phyloP scores from a whole-genome alignment of 1,284 basidiomycete species.

The Trametes polyzona region DNA sequence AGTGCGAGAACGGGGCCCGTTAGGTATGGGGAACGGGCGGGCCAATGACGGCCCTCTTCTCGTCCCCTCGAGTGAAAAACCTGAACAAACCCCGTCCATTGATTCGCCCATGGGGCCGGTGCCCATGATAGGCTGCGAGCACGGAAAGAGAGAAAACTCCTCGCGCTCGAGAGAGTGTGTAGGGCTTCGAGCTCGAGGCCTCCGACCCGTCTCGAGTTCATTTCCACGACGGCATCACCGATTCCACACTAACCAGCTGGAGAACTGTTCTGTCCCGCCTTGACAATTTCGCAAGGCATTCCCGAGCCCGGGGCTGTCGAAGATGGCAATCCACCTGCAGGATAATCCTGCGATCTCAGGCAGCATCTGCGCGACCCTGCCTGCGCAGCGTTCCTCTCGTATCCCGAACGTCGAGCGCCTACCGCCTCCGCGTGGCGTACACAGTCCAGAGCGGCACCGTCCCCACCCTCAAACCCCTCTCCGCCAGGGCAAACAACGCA shows the following conservation, averaged over 20 bases:
- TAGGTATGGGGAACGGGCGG: too few species aligned
- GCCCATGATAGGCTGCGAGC: background rate
- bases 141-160: too few species aligned
- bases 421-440: background rate
- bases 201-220: background rate
- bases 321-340: too few species aligned
- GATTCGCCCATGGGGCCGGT: background rate
- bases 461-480: constrained; percentile 9
- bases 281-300: too few species aligned
- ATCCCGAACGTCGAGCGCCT: background rate
- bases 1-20: background rate
- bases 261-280: too few species aligned
- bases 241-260: background rate
- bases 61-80: background rate
- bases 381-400: constrained; percentile 6
- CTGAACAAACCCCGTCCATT: background rate
- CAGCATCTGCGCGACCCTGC: too few species aligned
- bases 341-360: too few species aligned
- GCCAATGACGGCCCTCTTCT: background rate
- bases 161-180: too few species aligned
- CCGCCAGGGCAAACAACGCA: background rate
- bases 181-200: background rate
- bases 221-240: constrained; percentile 6
- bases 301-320: too few species aligned
- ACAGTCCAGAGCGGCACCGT: constrained; percentile 14